Percentiles rank a stretch among this genome's conserved stretches.
Conservation (phyloP, 2,329 filamentous ascomycete species). For the Graphilbum fragrans region DNA sequence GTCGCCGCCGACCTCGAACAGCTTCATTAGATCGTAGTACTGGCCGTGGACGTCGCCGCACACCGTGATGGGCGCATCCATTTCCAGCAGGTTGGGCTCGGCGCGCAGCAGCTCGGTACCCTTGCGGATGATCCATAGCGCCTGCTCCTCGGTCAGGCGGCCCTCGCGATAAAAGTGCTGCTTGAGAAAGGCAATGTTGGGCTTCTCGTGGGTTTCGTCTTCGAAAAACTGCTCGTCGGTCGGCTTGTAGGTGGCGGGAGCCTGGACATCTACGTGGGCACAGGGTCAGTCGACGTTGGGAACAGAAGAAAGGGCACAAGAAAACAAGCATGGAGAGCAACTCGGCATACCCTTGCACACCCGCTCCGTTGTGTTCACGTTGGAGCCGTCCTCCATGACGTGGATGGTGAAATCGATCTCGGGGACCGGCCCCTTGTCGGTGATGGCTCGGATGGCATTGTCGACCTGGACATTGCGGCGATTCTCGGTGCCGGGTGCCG, state of each 20-base stretch:
- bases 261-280: conserved; percentile 70
- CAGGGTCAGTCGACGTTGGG: conserved; percentile 9
- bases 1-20: conserved; percentile 96
- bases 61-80: conserved; percentile 98
- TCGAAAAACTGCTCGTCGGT: conserved; percentile 92
- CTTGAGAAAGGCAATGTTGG: conserved; percentile 88
- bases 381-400: conserved; percentile 92
- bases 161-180: conserved; percentile 98
- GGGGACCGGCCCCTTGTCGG: conserved; percentile 87
- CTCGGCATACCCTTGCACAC: conserved; percentile 85
- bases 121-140: conserved; percentile 83
- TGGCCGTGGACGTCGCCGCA: conserved; percentile 98
- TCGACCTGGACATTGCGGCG: conserved; percentile 57
- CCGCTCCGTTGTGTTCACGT: conserved; percentile 90
- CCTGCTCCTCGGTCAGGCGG: conserved; percentile 92
- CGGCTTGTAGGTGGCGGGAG: conserved; percentile 84
- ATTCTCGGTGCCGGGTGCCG: conserved; percentile 19
- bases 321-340: not conserved
- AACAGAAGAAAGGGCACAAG: not conserved
- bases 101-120: conserved; percentile 78
- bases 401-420: conserved; percentile 99
- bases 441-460: conserved; percentile 83
- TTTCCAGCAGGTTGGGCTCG: conserved; percentile 94
- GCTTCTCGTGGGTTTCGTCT: conserved; percentile 73
- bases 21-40: conserved; percentile 99